These are phyloP conservation scores for Russula ochroleuca DNA, from an alignment of 768 basidiomycete genomes.

Conservation along the genomic window DNA sequence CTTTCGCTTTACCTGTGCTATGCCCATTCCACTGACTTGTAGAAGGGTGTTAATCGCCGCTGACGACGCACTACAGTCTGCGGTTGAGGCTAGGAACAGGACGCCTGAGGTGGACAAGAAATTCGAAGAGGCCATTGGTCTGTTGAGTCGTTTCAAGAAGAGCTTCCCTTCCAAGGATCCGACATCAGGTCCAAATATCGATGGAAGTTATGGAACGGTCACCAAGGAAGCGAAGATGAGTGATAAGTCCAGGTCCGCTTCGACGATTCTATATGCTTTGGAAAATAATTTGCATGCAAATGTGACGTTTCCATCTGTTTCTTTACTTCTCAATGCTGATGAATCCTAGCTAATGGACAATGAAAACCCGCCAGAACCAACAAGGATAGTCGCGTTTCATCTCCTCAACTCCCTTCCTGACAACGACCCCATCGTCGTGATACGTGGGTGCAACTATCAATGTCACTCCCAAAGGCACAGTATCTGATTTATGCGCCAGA, in stretches of 20 bases:
- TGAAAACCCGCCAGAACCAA: not conserved
- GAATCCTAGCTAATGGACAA: not conserved
- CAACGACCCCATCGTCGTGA: not conserved
- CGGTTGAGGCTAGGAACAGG: not conserved
- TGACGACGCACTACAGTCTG: not conserved
- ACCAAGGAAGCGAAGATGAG: not conserved
- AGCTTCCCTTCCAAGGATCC: not conserved
- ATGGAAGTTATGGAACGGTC: not conserved
- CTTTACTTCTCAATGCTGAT: not conserved
- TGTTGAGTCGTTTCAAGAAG: not conserved
- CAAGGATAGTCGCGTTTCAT: not conserved
- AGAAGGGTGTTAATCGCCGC: not conserved
- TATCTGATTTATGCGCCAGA: not conserved
- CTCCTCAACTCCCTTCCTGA: not conserved
- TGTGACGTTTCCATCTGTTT: not conserved
- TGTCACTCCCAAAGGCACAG: not conserved
- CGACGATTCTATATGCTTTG: not conserved
- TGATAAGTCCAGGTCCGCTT: not conserved
- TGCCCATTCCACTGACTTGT: not conserved
- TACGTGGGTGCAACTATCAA: not conserved
- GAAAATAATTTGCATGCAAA: not conserved
- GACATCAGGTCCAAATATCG: not conserved
- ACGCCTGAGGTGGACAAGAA: not conserved
- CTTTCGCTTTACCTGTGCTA: not conserved
- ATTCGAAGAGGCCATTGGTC: not conserved